These are phyloP conservation scores for Mycosarcoma maydis DNA, from an alignment of 1,284 basidiomycete species.

Conservation along the genomic window DNA sequence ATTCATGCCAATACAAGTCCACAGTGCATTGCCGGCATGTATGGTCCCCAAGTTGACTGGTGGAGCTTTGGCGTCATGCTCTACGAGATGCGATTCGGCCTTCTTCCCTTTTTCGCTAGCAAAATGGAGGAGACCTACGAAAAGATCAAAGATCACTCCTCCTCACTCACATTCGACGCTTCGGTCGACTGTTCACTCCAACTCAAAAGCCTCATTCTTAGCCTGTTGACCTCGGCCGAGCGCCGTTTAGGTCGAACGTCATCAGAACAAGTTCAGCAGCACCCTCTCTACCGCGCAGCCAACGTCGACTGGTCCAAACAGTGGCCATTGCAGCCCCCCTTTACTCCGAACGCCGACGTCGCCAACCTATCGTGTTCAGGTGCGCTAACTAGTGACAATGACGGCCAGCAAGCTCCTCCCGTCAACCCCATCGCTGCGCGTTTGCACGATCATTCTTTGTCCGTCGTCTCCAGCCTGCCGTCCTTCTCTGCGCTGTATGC, in stretches of 20 bases:
- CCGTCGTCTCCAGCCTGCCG: conserved; percentile 48
- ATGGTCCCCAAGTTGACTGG: conserved; percentile 66
- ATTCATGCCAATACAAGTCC: background rate
- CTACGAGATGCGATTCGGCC: conserved; percentile 64
- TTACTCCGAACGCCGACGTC: conserved; percentile 48
- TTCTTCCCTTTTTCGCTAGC: conserved; percentile 62
- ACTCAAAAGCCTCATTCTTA: conserved; percentile 40
- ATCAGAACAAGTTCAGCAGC: conserved; percentile 49
- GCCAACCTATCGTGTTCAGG: conserved; percentile 23
- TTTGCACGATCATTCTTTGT: conserved; percentile 26
- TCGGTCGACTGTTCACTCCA: conserved; percentile 28
- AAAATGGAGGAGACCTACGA: conserved; percentile 59
- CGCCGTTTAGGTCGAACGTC: conserved; percentile 48
- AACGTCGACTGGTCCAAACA: conserved; percentile 54
- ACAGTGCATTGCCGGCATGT: conserved; percentile 45
- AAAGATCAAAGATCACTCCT: conserved; percentile 58
- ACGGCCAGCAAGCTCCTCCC: background rate
- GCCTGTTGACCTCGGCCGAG: conserved; percentile 36
- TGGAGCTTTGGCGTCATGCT: conserved; percentile 65
- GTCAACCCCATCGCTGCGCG: conserved; percentile 10
- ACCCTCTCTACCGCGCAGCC: conserved; percentile 41
- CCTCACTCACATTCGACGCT: conserved; percentile 37
- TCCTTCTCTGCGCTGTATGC: conserved; percentile 59
- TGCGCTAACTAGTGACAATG: background rate
- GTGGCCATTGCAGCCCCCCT: conserved; percentile 50